Evolutionary conservation across 331 rosid species (phyloP), one percentile per base, ranked within the genome.

Genomic region (Saraca asoca): DNA sequence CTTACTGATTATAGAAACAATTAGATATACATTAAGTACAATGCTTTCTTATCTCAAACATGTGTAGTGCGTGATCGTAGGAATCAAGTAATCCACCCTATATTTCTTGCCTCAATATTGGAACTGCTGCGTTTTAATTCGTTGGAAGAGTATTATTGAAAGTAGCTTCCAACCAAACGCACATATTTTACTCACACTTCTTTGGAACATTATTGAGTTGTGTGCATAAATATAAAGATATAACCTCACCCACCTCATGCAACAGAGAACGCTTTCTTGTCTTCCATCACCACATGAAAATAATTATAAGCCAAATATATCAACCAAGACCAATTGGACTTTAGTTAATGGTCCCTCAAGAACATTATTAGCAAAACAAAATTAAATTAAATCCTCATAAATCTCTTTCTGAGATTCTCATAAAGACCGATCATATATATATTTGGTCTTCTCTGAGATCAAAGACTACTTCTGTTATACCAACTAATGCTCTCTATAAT

Each of bases 321-420:
- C 1, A 3, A 3, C 3, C 31, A 24, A 24, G 31, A 24, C 31
- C 31, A 24, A 1, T 3, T 52, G 42, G 14, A 46, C 4, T n/a
- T n/a, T n/a, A n/a, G n/a, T n/a, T n/a, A 33, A 57, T 78, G 45
- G 76, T 52, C 63, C 77, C 73, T 56, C 9, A 16, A 60, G 66
- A 34, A 18, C 16, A 57, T 16, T 13, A 53, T 7, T 39, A 39
- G 8, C 9, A 42, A 33, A 14, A 11, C 4, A 13, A 20, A 39
- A 39, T 34, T 63, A 7, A 19, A 0, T 64, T 29, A 63, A 17
- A 68, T 46, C 18, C 49, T 14, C 29, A 15, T 51, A 68, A 24
- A 68, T 49, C 56, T 51, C 54, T 57, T 24, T 49, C 13, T 17
- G 57, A 77, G 75, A 74, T 79, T 74, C 76, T 76, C 51, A 5